phyloP scores from a whole-genome alignment of 495 filamentous ascomycete genomes.

The Trichocladium antarcticum region DNA sequence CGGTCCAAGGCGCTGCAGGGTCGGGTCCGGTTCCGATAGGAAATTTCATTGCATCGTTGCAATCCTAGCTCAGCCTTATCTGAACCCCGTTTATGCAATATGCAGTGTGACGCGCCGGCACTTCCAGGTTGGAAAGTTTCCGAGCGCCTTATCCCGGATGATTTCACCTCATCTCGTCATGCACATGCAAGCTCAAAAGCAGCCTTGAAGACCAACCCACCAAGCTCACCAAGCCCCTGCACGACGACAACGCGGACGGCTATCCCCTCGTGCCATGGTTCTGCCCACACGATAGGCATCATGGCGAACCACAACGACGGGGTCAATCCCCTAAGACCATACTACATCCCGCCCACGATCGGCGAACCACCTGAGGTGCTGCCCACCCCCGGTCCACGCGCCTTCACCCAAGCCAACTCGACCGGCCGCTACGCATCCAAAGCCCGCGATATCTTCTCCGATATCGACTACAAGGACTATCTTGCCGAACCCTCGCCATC shows the following conservation, averaged over 20 bases:
- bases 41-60: constrained; percentile 5
- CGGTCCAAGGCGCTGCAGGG: background rate
- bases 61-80: constrained; percentile 7
- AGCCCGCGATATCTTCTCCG: constrained; percentile 71
- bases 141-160: constrained; percentile 15
- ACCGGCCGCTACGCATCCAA: constrained; percentile 54
- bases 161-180: constrained; percentile 14
- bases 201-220: background rate
- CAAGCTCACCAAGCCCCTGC: background rate
- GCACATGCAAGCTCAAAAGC: constrained; percentile 12
- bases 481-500: constrained; percentile 66
- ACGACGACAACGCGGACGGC: constrained; percentile 1
- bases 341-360: constrained; percentile 81
- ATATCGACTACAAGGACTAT: constrained; percentile 83
- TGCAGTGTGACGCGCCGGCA: background rate
- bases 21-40: constrained; percentile 2
- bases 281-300: constrained; percentile 9
- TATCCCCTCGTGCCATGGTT: constrained; percentile 5
- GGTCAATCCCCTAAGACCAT: constrained; percentile 85
- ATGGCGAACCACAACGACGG: constrained; percentile 43
- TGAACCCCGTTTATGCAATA: constrained; percentile 17
- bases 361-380: constrained; percentile 39
- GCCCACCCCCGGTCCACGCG: constrained; percentile 32
- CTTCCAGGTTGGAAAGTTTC: background rate
- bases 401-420: constrained; percentile 39